Conservation (phyloP, 2,329 filamentous ascomycete species). For the Neurospora sp. region DNA sequence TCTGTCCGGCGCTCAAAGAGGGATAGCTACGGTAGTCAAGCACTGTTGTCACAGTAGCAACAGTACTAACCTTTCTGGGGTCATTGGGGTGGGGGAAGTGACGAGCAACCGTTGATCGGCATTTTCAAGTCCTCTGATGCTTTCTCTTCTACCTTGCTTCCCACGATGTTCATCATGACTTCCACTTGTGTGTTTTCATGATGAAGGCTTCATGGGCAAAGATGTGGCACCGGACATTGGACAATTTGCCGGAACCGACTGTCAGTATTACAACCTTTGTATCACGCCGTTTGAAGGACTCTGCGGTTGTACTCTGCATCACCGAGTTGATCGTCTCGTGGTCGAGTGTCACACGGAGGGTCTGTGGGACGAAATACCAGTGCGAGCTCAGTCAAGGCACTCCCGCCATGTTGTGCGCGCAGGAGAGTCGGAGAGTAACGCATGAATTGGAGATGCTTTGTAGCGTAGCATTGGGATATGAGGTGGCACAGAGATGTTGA, state of each 20-base stretch:
- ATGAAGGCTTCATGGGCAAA: neutral
- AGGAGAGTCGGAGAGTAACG: neutral
- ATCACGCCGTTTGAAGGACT: neutral
- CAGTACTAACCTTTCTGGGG: neutral
- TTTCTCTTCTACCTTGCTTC: neutral
- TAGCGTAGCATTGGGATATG: neutral
- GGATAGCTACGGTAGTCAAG: neutral
- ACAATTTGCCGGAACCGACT: neutral
- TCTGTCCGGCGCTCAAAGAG: no score
- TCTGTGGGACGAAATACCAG: neutral
- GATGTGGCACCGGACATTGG: neutral
- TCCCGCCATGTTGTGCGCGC: neutral
- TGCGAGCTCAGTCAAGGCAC: neutral
- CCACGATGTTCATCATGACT: neutral
- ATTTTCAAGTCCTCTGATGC: neutral
- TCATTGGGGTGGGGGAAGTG: neutral
- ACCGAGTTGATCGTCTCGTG: neutral
- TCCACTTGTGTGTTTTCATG: neutral
- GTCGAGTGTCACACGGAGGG: neutral
- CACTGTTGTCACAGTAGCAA: neutral
- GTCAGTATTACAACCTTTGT: neutral
- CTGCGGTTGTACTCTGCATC: neutral
- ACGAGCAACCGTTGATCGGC: neutral
- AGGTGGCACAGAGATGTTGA: neutral
- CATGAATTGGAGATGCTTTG: neutral